Evolutionary conservation across 1,284 basidiomycete genomes (phyloP).

Genomic region (Cryptococcus sp.): DNA sequence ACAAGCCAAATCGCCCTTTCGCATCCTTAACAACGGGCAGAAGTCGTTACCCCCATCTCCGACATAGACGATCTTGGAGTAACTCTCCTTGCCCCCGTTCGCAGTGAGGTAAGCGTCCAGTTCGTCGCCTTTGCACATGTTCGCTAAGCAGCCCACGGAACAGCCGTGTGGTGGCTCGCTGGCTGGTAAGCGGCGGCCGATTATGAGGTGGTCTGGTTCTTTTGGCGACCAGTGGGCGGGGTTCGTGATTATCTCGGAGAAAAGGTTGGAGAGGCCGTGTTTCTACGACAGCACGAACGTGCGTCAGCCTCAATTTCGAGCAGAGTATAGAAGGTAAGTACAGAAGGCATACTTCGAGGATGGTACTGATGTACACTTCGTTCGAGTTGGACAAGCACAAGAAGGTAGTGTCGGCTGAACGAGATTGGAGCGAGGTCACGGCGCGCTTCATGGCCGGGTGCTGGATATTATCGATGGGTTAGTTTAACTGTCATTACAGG

Average conservation of each 20-base stretch:
- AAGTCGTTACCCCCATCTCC: conserved; percentile 97
- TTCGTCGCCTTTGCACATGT: conserved; percentile 99
- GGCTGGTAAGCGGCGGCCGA: conserved; percentile 75
- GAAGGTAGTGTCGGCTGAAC: conserved; percentile 71
- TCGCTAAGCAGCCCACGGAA: conserved; percentile 84
- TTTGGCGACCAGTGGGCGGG: conserved; percentile 75
- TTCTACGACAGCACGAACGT: conserved; percentile 56
- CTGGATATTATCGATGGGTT: conserved; percentile 54
- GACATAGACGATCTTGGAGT: conserved; percentile 82
- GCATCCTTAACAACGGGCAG: conserved; percentile 82
- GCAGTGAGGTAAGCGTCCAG: conserved; percentile 74
- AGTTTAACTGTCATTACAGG: neutral
- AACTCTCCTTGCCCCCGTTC: conserved; percentile 63
- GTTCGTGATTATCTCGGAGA: conserved; percentile 89
- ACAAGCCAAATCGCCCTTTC: conserved; percentile 63
- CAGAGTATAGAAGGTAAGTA: conserved; percentile 2
- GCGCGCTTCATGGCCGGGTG: conserved; percentile 95
- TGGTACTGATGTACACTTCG: conserved; percentile 85
- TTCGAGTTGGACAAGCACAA: conserved; percentile 94
- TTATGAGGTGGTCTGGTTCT: conserved; percentile 69
- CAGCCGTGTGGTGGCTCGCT: conserved; percentile 79
- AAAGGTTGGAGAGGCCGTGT: conserved; percentile 71
- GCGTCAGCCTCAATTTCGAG: neutral
- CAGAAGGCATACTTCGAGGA: conserved; percentile 66
- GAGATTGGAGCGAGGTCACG: conserved; percentile 72